Conservation (phyloP, 1,284 basidiomycete species). For the Polyporus tsugae region DNA sequence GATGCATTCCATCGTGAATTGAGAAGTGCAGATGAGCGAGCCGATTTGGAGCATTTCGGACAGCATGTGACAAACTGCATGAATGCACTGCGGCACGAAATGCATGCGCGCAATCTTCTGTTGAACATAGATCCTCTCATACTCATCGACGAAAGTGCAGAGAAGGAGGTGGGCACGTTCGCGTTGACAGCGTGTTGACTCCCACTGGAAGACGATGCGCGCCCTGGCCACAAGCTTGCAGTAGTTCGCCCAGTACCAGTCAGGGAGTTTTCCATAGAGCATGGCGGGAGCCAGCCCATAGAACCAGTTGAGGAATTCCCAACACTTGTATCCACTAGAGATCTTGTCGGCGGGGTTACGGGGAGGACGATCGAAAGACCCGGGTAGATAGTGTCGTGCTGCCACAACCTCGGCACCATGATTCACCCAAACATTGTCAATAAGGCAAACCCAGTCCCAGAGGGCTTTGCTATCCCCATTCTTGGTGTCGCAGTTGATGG, state of each 20-base stretch:
- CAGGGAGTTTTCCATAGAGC: constrained; percentile 24
- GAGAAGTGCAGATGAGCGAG: constrained; percentile 23
- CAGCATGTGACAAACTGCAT: constrained; percentile 30
- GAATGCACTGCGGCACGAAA: constrained; percentile 35
- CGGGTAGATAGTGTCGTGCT: constrained; percentile 34
- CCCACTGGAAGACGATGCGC: too few relatives aligned
- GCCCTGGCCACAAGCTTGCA: constrained; percentile 34
- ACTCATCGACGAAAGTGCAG: constrained; percentile 28
- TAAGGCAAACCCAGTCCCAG: constrained; percentile 15
- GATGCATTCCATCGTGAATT: constrained; percentile 36
- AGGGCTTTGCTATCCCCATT: constrained; percentile 48
- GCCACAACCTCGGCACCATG: constrained; percentile 42
- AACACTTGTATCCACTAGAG: constrained; percentile 43
- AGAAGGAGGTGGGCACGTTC: neutral
- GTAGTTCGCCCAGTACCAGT: constrained; percentile 33
- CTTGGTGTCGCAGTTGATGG: constrained; percentile 24
- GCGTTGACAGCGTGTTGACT: constrained; percentile 4
- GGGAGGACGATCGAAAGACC: constrained; percentile 41
- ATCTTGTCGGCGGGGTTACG: constrained; percentile 43
- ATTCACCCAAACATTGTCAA: constrained; percentile 39
- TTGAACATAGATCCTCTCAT: constrained; percentile 36
- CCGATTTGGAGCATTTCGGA: constrained; percentile 30
- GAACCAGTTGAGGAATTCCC: constrained; percentile 38
- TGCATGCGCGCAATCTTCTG: constrained; percentile 33
- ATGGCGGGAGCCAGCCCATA: constrained; percentile 36